phyloP scores from a whole-genome alignment of 768 basidiomycete species.

The Leccinum uliginosum region DNA sequence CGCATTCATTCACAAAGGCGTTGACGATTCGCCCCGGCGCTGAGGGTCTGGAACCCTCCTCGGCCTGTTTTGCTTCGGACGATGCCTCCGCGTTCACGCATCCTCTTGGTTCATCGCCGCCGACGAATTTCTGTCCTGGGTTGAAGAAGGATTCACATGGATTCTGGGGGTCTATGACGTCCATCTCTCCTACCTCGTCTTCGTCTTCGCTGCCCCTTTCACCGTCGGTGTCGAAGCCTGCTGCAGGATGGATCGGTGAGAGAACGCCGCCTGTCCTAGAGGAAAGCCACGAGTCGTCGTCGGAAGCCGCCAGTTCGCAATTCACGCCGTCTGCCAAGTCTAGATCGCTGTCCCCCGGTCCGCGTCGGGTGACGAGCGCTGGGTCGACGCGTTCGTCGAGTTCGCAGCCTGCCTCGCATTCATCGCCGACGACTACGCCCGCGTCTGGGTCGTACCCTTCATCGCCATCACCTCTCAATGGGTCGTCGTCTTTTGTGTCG shows the following conservation, averaged over 20 bases:
- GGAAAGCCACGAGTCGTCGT: background rate
- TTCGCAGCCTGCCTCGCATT: constrained; percentile 2
- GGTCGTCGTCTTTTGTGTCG: background rate
- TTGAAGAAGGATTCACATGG: constrained; percentile 25
- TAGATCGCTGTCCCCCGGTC: constrained; percentile 16
- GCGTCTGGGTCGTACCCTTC: constrained; percentile 6
- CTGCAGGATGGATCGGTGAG: constrained; percentile 6
- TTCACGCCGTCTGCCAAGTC: constrained; percentile 7
- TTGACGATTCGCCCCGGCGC: background rate
- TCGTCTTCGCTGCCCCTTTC: constrained; percentile 16
- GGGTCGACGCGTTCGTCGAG: constrained; percentile 11
- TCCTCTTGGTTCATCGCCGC: constrained; percentile 4
- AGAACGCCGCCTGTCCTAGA: background rate
- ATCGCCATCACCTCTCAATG: constrained; percentile 4
- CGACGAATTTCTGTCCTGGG: constrained; percentile 5
- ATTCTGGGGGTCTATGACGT: constrained; percentile 23
- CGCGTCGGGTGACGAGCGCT: background rate
- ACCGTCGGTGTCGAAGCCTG: constrained; percentile 7
- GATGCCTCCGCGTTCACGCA: constrained; percentile 3
- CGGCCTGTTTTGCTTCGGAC: background rate
- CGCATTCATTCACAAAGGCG: background rate
- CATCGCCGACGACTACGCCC: constrained; percentile 10
- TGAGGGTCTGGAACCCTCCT: too few species aligned
- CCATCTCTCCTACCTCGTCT: constrained; percentile 16
- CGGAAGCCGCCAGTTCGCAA: background rate